These are phyloP conservation scores for Thermochaetoides thermophila DNA, from an alignment of 495 filamentous ascomycete species.

Conservation along the genomic window DNA sequence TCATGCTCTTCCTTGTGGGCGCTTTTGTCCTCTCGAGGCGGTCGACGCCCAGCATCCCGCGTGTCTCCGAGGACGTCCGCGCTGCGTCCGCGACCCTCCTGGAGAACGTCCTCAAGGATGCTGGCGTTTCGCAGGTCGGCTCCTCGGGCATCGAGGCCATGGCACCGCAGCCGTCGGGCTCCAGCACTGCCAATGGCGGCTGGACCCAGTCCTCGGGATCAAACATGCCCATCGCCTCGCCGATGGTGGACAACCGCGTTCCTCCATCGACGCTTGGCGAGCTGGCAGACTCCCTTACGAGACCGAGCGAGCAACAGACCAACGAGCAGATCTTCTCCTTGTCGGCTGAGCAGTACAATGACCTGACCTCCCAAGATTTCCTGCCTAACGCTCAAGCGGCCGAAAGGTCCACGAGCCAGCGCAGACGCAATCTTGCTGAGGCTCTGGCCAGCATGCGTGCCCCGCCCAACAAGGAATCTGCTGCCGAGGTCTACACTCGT, in stretches of 20 bases:
- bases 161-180: constrained; percentile 35
- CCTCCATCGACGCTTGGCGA: constrained; percentile 55
- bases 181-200: constrained; percentile 32
- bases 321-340: constrained; percentile 80
- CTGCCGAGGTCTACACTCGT: constrained; percentile 79
- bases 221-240: constrained; percentile 37
- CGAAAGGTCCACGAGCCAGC: constrained; percentile 34
- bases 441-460: constrained; percentile 66
- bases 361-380: constrained; percentile 59
- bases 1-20: constrained; percentile 88
- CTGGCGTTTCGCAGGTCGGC: constrained; percentile 42
- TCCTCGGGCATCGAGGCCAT: constrained; percentile 31
- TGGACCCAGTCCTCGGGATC: constrained; percentile 17
- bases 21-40: constrained; percentile 88
- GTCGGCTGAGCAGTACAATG: constrained; percentile 78
- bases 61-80: constrained; percentile 83
- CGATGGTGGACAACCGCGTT: constrained; percentile 34
- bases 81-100: constrained; percentile 82
- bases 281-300: constrained; percentile 55
- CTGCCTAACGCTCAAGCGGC: constrained; percentile 29
- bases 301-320: constrained; percentile 72
- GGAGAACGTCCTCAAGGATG: constrained; percentile 75
- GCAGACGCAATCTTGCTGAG: constrained; percentile 64
- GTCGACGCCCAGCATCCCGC: constrained; percentile 54
- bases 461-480: constrained; percentile 43